Percentiles rank a stretch among this genome's conserved stretches.
These are phyloP conservation scores for Jaltomata sinuosa DNA, from an alignment of 257 asterid species.

Conservation along the genomic window DNA sequence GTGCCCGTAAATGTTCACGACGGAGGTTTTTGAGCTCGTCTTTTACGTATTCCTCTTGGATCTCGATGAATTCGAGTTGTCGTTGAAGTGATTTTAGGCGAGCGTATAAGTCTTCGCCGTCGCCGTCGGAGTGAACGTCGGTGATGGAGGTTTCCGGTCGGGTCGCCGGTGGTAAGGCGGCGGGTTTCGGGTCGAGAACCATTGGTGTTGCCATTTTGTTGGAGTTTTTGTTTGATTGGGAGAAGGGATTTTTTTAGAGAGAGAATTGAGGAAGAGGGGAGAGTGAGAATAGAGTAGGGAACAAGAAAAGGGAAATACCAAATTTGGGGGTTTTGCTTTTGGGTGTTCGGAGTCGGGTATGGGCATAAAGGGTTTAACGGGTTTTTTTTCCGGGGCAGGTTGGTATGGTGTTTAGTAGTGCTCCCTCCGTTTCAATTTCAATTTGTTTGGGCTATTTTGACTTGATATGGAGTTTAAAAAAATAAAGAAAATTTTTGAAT, in stretches of 20 bases:
- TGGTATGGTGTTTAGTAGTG: too few species aligned
- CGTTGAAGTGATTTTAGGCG: conserved; percentile 66
- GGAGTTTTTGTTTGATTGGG: not conserved
- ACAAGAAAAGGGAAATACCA: not conserved
- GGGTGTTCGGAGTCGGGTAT: not conserved
- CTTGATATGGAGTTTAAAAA: too few species aligned
- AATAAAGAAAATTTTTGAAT: too few species aligned
- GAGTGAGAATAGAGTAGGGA: not conserved
- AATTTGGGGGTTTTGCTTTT: not conserved
- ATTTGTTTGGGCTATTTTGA: too few species aligned
- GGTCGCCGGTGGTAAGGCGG: conserved; percentile 19
- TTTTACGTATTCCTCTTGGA: conserved; percentile 74
- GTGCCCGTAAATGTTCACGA: conserved; percentile 68
- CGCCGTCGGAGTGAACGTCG: conserved; percentile 19
- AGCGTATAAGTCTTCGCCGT: conserved; percentile 61
- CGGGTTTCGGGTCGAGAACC: conserved; percentile 39
- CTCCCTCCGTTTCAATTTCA: too few species aligned
- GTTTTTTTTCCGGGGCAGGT: too few species aligned
- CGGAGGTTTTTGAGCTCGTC: conserved; percentile 73
- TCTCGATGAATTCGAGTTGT: conserved; percentile 68
- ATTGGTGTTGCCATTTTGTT: conserved; percentile 38
- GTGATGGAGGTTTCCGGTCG: conserved; percentile 6
- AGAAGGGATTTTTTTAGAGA: not conserved
- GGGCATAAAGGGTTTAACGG: too few species aligned
- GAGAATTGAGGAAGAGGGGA: not conserved